Evolutionary conservation across 1,284 basidiomycete species (phyloP).

Genomic region (Phenoliferia sp.): DNA sequence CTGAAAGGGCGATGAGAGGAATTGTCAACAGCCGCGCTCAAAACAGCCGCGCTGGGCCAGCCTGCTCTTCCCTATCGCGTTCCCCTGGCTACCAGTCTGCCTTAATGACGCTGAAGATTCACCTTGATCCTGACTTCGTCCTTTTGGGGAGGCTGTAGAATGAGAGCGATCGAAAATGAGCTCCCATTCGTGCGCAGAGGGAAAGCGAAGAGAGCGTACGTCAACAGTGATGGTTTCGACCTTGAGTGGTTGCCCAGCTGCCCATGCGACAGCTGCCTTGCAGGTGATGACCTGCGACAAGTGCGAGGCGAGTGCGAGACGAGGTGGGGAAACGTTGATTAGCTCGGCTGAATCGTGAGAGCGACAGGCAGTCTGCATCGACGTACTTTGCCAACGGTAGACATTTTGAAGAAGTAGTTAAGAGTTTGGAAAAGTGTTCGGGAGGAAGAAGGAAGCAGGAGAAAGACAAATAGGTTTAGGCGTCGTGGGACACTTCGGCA

Average conservation of each 20-base stretch:
- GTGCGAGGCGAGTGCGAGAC: too few relatives aligned
- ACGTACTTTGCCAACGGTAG: slow-evolving; percentile 40
- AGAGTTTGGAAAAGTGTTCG: background rate
- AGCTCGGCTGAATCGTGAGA: background rate
- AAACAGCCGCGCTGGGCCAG: background rate
- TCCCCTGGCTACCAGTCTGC: too few relatives aligned
- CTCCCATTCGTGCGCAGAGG: background rate
- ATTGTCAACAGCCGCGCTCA: background rate
- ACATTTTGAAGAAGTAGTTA: slow-evolving; percentile 21
- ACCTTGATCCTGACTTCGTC: slow-evolving; percentile 88
- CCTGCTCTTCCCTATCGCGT: background rate
- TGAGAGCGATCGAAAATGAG: background rate
- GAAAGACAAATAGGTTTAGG: too few relatives aligned
- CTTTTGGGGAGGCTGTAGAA: slow-evolving; percentile 61
- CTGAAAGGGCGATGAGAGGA: background rate
- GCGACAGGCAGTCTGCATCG: background rate
- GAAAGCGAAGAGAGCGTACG: background rate
- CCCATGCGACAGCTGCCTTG: slow-evolving; percentile 94
- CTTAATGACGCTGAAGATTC: background rate
- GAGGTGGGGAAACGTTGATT: background rate
- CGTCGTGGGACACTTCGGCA: too few relatives aligned
- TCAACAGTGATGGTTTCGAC: slow-evolving; percentile 91
- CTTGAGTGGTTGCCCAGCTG: slow-evolving; percentile 69
- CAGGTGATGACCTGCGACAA: slow-evolving; percentile 64
- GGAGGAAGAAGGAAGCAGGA: slow-evolving; percentile 3